Base-by-base conservation (phyloP, 2,329 filamentous ascomycete genomes). In the Zymoseptoria tritici region DNA sequence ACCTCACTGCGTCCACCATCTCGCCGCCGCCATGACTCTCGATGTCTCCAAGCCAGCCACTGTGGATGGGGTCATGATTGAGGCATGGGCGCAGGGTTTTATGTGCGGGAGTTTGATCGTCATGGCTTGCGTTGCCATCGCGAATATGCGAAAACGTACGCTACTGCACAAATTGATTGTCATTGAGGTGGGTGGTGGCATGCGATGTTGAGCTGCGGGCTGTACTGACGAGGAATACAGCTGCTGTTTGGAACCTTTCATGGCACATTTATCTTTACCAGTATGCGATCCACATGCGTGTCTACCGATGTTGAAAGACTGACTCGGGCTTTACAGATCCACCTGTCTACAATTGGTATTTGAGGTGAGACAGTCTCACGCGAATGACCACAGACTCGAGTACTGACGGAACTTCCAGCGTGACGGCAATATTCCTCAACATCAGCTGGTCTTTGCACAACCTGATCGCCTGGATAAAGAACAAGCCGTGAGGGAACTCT, bases 401-500 rank as follows among this genome's bases (percentile, higher is more conserved):
- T 9, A 29, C 24, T 53, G 52, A 53, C 52, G 26, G 9, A 31
- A 0, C 7, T 19, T 19, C 46, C 2, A 84, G 83, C 1, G 75
- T 78, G 22, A 84, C 82, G 2, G 84, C 82, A 7, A 80, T 86
- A 7, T 78, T 83, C 19, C 78, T 88, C 22, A 85, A 85, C 63
- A 74, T 79, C n/a, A 64, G 62, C 3, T 87, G 84, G 82, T 79
- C 77, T 11, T 72, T 88, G 8, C 85, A 88, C 71, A 88, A 87
- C 63, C 77, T 87, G 61, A 83, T 88, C 60, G 80, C 85, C 0
- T 88, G 85, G 85, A 80, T 88, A 72, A 87, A 87, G 72, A 84
- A 82, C 62, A 80, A 79, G 57, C 85, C 85, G 36, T 0, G n/a
- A 46, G 86, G 36, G n/a, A n/a, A 5, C 6, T 86, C 65, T 53